These are phyloP conservation scores for Mycena haematopus DNA, from an alignment of 768 basidiomycete genomes.

Conservation along the genomic window DNA sequence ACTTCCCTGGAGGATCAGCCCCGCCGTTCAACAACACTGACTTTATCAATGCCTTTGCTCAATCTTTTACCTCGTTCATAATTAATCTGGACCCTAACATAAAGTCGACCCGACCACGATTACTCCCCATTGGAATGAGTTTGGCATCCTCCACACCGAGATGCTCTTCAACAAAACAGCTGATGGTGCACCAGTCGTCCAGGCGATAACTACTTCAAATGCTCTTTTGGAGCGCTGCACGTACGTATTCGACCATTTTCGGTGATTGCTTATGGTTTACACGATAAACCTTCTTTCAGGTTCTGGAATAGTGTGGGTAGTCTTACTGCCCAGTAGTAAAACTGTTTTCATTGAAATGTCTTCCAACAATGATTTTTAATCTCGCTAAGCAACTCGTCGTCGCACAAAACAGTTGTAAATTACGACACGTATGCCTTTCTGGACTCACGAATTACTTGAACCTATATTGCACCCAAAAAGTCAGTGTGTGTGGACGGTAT, in stretches of 20 bases:
- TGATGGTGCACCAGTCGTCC: conserved; percentile 9
- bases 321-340: conserved; percentile 25
- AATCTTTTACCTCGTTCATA: conserved; percentile 25
- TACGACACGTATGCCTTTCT: too few species aligned
- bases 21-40: conserved; percentile 21
- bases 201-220: conserved; percentile 6
- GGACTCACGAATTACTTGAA: too few species aligned
- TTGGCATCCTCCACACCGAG: conserved; percentile 8
- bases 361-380: too few species aligned
- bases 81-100: conserved; percentile 22
- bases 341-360: too few species aligned
- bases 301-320: conserved; percentile 28
- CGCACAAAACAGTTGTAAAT: too few species aligned
- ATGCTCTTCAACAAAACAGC: conserved; percentile 26
- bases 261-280: neutral
- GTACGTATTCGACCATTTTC: neutral
- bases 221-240: conserved; percentile 21
- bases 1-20: conserved; percentile 31
- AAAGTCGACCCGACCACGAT: conserved; percentile 22
- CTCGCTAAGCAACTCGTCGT: too few species aligned
- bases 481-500: too few species aligned
- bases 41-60: conserved; percentile 28
- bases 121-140: conserved; percentile 19
- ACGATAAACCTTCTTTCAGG: neutral
- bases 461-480: too few species aligned